Percentiles rank a stretch among this genome's conserved stretches.
These are phyloP conservation scores for Euphorbia pulcherrima DNA, from an alignment of 345 rosid species.

Conservation along the genomic window DNA sequence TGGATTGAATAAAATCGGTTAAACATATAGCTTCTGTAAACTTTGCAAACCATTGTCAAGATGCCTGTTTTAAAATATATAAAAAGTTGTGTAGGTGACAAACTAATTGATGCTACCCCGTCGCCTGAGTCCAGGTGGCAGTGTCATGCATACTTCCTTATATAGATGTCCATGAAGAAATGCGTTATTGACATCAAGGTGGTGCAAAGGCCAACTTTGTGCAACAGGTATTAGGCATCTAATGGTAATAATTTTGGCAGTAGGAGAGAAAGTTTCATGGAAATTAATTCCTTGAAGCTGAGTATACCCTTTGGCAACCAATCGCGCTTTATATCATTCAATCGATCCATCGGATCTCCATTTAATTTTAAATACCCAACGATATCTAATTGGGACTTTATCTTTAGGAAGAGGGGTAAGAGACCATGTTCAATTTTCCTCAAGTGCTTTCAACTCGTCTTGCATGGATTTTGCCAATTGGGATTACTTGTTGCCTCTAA, in stretches of 20 bases:
- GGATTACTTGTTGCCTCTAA: background rate
- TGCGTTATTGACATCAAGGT: background rate
- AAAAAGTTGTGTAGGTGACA: background rate
- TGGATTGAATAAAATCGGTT: background rate
- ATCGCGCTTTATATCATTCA: background rate
- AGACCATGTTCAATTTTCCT: background rate
- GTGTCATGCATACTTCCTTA: no score
- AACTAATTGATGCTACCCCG: background rate
- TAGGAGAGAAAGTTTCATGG: background rate
- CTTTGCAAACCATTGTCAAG: no score
- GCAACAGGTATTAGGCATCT: background rate
- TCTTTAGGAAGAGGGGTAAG: background rate
- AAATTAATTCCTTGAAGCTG: background rate
- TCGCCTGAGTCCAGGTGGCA: no score
- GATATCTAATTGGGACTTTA: no score
- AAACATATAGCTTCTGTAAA: background rate
- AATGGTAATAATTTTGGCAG: background rate
- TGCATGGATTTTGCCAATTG: background rate
- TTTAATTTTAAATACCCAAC: background rate
- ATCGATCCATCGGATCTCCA: background rate
- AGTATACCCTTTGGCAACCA: background rate
- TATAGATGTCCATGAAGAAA: no score
- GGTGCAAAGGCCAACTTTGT: background rate
- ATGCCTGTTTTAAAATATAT: background rate
- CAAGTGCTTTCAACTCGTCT: background rate